These are phyloP conservation scores for Meripilus lineatus DNA, from an alignment of 1,284 basidiomycete genomes.

Conservation along the genomic window DNA sequence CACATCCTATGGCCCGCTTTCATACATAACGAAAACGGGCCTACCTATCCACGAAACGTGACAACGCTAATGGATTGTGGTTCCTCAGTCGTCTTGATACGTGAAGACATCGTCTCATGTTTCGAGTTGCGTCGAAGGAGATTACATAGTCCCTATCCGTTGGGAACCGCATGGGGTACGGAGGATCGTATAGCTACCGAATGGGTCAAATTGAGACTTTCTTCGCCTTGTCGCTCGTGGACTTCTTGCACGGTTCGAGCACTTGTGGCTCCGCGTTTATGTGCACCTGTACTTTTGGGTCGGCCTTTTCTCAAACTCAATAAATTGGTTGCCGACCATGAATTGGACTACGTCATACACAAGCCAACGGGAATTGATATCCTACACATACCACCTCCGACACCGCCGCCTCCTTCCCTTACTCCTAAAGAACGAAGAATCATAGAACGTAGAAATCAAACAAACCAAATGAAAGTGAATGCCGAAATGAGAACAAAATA, in stretches of 20 bases:
- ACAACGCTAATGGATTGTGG: slow-evolving; percentile 13
- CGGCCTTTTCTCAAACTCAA: slow-evolving; percentile 10
- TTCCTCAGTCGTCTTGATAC: slow-evolving; percentile 11
- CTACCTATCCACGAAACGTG: not conserved
- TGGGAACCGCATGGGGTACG: slow-evolving; percentile 6
- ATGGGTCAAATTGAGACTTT: slow-evolving; percentile 11
- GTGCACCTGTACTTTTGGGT: slow-evolving; percentile 15
- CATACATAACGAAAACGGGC: not conserved
- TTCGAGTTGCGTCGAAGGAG: not conserved
- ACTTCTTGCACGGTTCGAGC: slow-evolving; percentile 6
- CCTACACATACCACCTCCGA: not conserved
- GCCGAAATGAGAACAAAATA: no score
- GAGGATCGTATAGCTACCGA: slow-evolving; percentile 6
- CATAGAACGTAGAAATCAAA: no score
- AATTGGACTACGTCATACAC: no score
- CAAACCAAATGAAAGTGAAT: no score
- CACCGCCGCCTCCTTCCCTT: not conserved
- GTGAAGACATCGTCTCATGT: not conserved
- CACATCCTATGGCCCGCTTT: slow-evolving; percentile 2
- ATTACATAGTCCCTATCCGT: not conserved
- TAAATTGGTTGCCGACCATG: slow-evolving; percentile 7
- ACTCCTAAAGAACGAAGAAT: no score
- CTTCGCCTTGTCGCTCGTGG: slow-evolving; percentile 7
- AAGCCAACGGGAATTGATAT: slow-evolving; percentile 4
- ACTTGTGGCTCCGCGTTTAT: slow-evolving; percentile 11